Conservation (phyloP, 306 rosid species). For the Medicago lupulina region DNA sequence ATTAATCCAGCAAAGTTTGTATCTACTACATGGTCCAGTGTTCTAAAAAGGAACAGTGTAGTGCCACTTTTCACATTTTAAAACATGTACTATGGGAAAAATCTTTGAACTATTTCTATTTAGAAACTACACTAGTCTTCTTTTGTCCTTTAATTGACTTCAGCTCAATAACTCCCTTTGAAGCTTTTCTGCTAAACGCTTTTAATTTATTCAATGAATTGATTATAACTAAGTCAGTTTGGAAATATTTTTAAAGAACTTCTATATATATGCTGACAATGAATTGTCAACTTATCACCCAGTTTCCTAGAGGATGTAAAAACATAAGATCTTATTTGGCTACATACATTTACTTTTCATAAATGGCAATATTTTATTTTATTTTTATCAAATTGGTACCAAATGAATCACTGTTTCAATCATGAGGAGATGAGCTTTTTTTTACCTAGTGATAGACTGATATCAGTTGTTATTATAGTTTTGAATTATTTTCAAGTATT, state of each 20-base stretch:
- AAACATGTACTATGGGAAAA: too few relatives aligned
- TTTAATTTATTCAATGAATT: conserved; percentile 18
- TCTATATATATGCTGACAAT: conserved; percentile 7
- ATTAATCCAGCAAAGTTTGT: not conserved
- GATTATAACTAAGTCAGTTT: too few relatives aligned
- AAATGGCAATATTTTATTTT: too few relatives aligned
- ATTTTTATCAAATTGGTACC: too few relatives aligned
- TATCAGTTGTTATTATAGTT: too few relatives aligned
- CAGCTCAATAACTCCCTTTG: conserved; percentile 24
- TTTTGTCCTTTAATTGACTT: conserved; percentile 15
- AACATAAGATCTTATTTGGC: not conserved
- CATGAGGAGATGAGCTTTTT: too few relatives aligned
- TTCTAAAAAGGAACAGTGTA: too few relatives aligned
- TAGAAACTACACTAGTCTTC: not conserved
- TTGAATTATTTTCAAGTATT: too few relatives aligned
- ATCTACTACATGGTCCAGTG: too few relatives aligned
- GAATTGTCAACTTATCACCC: not conserved
- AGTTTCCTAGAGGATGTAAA: not conserved
- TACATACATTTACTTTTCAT: not conserved
- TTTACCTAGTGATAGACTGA: too few relatives aligned
- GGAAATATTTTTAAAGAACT: not conserved
- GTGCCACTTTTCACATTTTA: not conserved
- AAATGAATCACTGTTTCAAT: too few relatives aligned
- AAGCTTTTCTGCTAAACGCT: conserved; percentile 21
- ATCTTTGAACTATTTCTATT: conserved; percentile 3